Conservation (phyloP, 1,284 basidiomycete genomes). For the Butyriboletus regius region DNA sequence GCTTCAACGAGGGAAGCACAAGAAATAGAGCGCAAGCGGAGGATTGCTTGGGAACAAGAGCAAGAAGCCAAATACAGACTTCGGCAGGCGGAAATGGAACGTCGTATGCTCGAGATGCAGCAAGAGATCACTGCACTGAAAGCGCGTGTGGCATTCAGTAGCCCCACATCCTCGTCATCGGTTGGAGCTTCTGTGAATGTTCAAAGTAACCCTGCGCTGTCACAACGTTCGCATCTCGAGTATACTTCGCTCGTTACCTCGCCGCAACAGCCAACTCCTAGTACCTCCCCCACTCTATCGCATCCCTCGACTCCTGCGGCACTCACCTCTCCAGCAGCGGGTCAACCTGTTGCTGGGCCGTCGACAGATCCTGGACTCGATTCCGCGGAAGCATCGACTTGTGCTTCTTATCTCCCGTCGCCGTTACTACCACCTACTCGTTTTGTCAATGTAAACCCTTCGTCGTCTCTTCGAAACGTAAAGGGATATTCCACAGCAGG, state of each 20-base stretch:
- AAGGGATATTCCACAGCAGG: conserved; percentile 34
- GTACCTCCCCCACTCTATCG: conserved; percentile 31
- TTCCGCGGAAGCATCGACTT: conserved; percentile 7
- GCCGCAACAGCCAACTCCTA: conserved; percentile 31
- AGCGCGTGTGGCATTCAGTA: conserved; percentile 35
- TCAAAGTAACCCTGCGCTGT: not conserved
- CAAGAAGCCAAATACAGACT: conserved; percentile 54
- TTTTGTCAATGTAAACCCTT: conserved; percentile 20
- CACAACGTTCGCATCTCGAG: conserved; percentile 12
- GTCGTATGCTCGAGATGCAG: conserved; percentile 50
- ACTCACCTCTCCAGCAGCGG: conserved; percentile 2
- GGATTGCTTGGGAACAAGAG: conserved; percentile 59
- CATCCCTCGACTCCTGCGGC: conserved; percentile 19
- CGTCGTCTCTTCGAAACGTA: conserved; percentile 16
- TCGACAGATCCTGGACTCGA: conserved; percentile 3
- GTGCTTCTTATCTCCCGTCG: conserved; percentile 7
- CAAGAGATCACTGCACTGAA: conserved; percentile 51
- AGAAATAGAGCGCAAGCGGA: conserved; percentile 50
- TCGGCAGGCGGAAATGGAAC: conserved; percentile 54
- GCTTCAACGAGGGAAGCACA: conserved; percentile 49
- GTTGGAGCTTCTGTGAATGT: conserved; percentile 1
- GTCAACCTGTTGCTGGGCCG: conserved; percentile 3
- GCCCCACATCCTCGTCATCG: conserved; percentile 15
- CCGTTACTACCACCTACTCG: conserved; percentile 14
- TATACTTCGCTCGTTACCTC: conserved; percentile 9